Evolutionary conservation across 345 rosid genomes (phyloP), one percentile per base, ranked within the genome.

Genomic region (Salix exigua): DNA sequence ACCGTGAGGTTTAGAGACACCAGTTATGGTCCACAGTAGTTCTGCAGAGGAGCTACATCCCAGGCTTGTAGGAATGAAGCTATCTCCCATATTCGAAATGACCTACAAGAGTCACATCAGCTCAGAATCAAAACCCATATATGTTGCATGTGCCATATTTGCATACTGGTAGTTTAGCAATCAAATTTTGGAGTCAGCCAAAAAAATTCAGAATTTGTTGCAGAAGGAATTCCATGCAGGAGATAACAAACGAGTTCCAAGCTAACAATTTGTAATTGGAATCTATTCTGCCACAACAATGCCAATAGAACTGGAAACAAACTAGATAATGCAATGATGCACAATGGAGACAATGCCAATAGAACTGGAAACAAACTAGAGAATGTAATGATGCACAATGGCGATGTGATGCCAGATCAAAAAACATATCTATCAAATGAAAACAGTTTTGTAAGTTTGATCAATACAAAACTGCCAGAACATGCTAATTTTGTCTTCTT

Each of bases 51-150:
- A 73, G 81, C 93, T 85, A 51, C 86, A 46, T 2, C 82, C 77
- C 46, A 91, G 73, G 79, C 93, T 86, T 37, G 98, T 93, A 1
- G 98, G 97, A 72, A 93, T 84, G 86, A 93, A 91, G 77, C 71
- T 85, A 70, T 89, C 97, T 72, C 88, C 91, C 5, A 64, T 74
- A 13, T 86, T 77, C 28, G 87, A 80, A 42, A 89, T 77, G 73
- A 88, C 87, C 99, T 91, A 83, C 40, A 83, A 77, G 50, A 81
- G 68, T 51, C 40, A 72, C 70, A 75, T 48, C 35, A 68, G 16
- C 68, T 62, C 66, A 65, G 19, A 28, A 70, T 18, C 30, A 42
- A 48, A 73, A 80, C 21, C 0, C 33, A 38, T 60, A 17, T n/a
- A 16, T 33, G 35, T 62, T 69, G 37, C 33, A 66, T 18, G 44